A percentile compares a stretch with the other conserved stretches of the same genome.
These are phyloP conservation scores for Thamnidium elegans DNA, from an alignment of 192 early-diverging fungal species.

Conservation along the genomic window DNA sequence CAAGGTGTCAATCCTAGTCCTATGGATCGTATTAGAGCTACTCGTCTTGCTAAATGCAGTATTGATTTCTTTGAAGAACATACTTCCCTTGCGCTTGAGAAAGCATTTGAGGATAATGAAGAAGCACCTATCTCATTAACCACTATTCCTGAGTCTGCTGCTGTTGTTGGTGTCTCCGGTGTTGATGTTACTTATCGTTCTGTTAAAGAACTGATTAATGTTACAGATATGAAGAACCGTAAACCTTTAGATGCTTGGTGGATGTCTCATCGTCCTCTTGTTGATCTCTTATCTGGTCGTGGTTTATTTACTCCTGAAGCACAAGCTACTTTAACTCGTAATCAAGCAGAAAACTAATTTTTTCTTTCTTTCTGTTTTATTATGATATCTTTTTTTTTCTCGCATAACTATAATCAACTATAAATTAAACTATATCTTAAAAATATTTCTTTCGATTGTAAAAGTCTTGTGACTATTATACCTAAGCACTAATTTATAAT, in stretches of 20 bases:
- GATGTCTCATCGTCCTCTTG: constrained; percentile 54
- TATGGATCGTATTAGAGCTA: constrained; percentile 88
- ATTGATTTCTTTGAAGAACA: constrained; percentile 80
- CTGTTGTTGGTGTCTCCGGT: constrained; percentile 83
- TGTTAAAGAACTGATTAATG: constrained; percentile 55
- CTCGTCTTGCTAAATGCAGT: constrained; percentile 76
- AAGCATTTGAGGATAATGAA: constrained; percentile 37
- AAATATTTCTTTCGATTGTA: too few relatives aligned
- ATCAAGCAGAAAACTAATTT: too few relatives aligned
- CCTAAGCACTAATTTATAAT: too few relatives aligned
- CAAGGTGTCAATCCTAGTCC: constrained; percentile 92
- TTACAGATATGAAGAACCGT: constrained; percentile 79
- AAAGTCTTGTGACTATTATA: too few relatives aligned
- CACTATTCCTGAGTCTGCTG: constrained; percentile 55
- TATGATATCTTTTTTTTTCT: too few relatives aligned
- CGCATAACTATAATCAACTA: too few relatives aligned
- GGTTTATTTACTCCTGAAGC: constrained; percentile 34
- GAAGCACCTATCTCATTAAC: constrained; percentile 56
- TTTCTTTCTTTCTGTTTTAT: too few relatives aligned
- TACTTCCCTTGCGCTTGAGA: constrained; percentile 43
- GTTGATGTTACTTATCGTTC: constrained; percentile 73
- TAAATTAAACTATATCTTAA: too few relatives aligned
- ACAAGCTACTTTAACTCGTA: constrained; percentile 1
- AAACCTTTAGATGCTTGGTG: constrained; percentile 71
- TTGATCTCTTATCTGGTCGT: constrained; percentile 61